Conservation (phyloP, 495 filamentous ascomycete species). For the Sordaria brevicollis region DNA sequence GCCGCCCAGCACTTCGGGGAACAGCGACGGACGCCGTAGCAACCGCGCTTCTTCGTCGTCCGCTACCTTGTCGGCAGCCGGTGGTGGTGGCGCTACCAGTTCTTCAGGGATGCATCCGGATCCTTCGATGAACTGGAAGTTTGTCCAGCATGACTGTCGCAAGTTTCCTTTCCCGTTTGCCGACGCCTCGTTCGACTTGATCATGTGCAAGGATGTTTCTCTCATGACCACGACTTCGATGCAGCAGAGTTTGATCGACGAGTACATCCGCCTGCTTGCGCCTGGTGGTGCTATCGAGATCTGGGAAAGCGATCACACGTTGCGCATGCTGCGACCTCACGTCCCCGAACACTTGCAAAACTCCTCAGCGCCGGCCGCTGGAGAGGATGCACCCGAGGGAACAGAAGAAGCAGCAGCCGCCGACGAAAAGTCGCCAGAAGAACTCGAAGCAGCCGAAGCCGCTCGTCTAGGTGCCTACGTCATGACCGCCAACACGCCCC, state of each 20-base stretch:
- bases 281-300: conserved; percentile 76
- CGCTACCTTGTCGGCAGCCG: background rate
- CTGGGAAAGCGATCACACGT: conserved; percentile 72
- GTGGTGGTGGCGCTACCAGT: background rate
- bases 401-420: conserved; percentile 22
- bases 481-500: conserved; percentile 73
- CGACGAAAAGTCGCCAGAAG: background rate
- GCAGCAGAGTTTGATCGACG: conserved; percentile 56
- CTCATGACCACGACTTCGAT: conserved; percentile 55
- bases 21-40: background rate
- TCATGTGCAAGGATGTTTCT: conserved; percentile 81
- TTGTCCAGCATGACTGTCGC: conserved; percentile 79
- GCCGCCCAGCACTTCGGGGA: conserved; percentile 22
- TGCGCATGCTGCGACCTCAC: conserved; percentile 68
- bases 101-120: conserved; percentile 21
- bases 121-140: conserved; percentile 75
- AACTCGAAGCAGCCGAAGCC: background rate
- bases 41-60: conserved; percentile 4
- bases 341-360: conserved; percentile 39
- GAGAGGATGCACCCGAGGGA: conserved; percentile 3
- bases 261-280: conserved; percentile 66
- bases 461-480: conserved; percentile 66
- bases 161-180: conserved; percentile 66
- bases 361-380: conserved; percentile 16
- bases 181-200: conserved; percentile 76